Evolutionary conservation across 2,329 filamentous ascomycete genomes (phyloP).

Genomic region (Dothiorella sarmentorum): DNA sequence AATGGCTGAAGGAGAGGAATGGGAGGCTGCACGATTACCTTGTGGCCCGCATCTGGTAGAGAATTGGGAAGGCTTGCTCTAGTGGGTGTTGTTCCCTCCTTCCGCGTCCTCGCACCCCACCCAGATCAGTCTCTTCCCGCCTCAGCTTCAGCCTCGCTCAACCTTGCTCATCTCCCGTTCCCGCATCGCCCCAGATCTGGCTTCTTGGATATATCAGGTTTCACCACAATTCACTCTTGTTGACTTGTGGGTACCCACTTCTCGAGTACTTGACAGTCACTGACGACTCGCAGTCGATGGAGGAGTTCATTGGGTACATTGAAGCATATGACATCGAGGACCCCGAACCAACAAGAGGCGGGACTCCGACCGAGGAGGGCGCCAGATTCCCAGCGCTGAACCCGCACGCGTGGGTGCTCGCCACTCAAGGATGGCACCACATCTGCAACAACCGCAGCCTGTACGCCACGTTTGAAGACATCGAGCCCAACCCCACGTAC

Average conservation of each 20-base stretch:
- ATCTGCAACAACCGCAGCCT: constrained; percentile 13
- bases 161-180: background rate
- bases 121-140: background rate
- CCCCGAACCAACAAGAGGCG: background rate
- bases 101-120: background rate
- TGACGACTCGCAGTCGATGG: background rate
- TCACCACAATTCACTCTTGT: background rate
- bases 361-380: background rate
- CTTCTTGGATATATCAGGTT: background rate
- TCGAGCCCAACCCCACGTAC: background rate
- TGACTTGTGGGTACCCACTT: background rate
- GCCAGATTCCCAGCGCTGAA: constrained; percentile 5
- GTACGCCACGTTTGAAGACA: background rate
- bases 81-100: background rate
- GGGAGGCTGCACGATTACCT: background rate
- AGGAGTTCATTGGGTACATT: constrained; percentile 12
- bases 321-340: constrained; percentile 8
- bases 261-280: background rate
- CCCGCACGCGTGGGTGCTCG: constrained; percentile 4
- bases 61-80: background rate
- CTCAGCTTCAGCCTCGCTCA: background rate
- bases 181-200: background rate
- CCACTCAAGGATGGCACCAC: constrained; percentile 13
- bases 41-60: too few species aligned
- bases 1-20: background rate